Evolutionary conservation across 352 stramenopile genomes (phyloP), one percentile per base, ranked within the genome.

Genomic region (Phytophthora megakarya): DNA sequence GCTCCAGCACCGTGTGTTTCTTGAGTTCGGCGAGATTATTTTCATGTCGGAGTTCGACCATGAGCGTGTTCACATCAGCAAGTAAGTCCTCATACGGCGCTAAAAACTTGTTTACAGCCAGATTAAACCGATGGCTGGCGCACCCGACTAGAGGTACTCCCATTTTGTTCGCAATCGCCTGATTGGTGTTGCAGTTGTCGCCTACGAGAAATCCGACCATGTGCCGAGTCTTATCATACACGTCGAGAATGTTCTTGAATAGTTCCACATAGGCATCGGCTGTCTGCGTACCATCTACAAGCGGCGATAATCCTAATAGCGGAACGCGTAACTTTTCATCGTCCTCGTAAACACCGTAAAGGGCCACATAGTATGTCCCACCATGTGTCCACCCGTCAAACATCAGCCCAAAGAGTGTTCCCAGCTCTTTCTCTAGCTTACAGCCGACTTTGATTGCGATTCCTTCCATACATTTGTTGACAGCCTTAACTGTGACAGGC

Each of bases 111-210:
- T 39, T 47, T 0, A 65, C 33, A 1, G 58, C 64, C 11, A 77
- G 39, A 22, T 69, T 71, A 23, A 73, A 67, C 11, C 69, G 21
- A n/a, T 77, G 69, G 25, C 53, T 73, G 3, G 68, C 49, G 54
- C 63, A 72, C 10, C 68, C 62, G 4, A 70, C 44, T 1, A 70
- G 58, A 6, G 68, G 68, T 1, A 70, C 28, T 3, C 43, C 46
- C 15, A 73, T 37, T 33, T 63, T 65, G 12, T 22, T 73, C 0
- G 65, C 64, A 8, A 67, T 51, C 4, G 10, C 51, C 39, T 64
- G 54, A 44, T 71, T 77, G 15, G 69, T 71, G 13, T 13, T 45
- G 45, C 58, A 76, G 48, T 70, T 69, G 55, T 67, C 65, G 0
- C 58, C 54, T 3, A 73, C 65, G 15, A 73, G n/a, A 48, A 73